Base-by-base conservation (phyloP, 495 filamentous ascomycete genomes). In the Penicillium angulare region DNA sequence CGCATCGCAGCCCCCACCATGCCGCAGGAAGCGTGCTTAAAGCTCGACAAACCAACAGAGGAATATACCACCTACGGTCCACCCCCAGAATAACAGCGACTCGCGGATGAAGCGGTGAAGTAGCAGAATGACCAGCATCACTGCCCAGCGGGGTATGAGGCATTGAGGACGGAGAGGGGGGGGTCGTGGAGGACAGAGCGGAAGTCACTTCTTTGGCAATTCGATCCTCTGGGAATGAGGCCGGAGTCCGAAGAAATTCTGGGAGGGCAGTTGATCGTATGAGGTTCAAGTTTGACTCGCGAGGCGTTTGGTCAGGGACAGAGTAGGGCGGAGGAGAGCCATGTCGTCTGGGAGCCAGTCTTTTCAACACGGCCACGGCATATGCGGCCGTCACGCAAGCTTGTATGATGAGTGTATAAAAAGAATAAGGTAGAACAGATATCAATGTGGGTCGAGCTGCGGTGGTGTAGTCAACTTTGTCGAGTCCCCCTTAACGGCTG, bases 81-180 rank as follows among this genome's bases (percentile, higher is more conserved):
- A 87, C 79, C 3, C 84, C 84, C 9, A 87, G 64, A 27, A 87
- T 73, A 42, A 85, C 80, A 18, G 84, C 84, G 27, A 86, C 79
- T 10, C 83, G 80, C 4, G 84, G 84, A 60, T 85, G 83, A 35
- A 85, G 61, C 23, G 66, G 66, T 21, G 69, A 74, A 6, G 67
- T 39, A 32, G 44, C 36, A 43, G 56, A 46, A 47, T 68, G 65
- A 32, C 61, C 61, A 46, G 52, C 61, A 58, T 73, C 71, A 50
- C 63, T 67, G 61, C 57, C 53, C 52, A 46, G 62, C 51, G 67
- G 63, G 50, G 61, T 61, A 42, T 61, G 65, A 54, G 74, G 63
- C 24, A 63, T 61, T 27, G 68, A 69, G 42, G 67, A 56, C 23
- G 67, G 69, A 51, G 69, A 73, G 17, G 69, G 65, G 52, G 72